Percentiles rank a stretch among this genome's conserved stretches.
Evolutionary conservation across 306 rosid genomes (phyloP).

Genomic region (Acmispon strigosus): DNA sequence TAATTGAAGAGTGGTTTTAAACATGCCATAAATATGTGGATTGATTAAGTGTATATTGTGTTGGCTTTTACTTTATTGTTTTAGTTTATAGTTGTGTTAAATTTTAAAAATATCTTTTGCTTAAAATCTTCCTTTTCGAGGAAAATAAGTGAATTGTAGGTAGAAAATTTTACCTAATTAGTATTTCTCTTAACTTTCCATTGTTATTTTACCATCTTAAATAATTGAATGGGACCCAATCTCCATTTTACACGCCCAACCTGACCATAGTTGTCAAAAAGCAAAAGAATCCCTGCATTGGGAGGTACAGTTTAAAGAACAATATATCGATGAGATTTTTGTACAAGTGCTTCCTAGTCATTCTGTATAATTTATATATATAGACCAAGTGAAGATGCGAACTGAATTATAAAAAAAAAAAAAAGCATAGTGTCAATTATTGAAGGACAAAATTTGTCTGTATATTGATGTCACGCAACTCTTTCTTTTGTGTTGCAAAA

Average conservation of each 20-base stretch:
- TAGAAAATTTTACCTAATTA: neutral
- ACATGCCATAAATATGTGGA: too few species aligned
- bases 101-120: neutral
- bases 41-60: too few species aligned
- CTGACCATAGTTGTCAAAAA: neutral
- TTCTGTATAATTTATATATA: neutral
- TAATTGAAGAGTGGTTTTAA: too few species aligned
- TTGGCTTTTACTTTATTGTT: too few species aligned
- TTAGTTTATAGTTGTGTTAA: too few species aligned
- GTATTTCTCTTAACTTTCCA: neutral
- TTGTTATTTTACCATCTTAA: neutral
- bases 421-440: too few species aligned
- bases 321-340: neutral
- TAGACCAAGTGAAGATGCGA: too few species aligned
- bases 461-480: too few species aligned
- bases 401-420: too few species aligned
- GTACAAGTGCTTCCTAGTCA: neutral
- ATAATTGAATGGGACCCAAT: neutral
- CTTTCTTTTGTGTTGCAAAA: too few species aligned
- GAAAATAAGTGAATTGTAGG: slow-evolving; percentile 9
- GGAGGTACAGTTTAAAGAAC: neutral
- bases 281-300: slow-evolving; percentile 1
- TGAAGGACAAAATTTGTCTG: too few species aligned
- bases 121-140: neutral
- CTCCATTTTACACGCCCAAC: neutral